Percentiles rank a stretch among this genome's conserved stretches.
Evolutionary conservation across 805 yeast genomes (phyloP).

Genomic region (Zygosaccharomyces bailii): DNA sequence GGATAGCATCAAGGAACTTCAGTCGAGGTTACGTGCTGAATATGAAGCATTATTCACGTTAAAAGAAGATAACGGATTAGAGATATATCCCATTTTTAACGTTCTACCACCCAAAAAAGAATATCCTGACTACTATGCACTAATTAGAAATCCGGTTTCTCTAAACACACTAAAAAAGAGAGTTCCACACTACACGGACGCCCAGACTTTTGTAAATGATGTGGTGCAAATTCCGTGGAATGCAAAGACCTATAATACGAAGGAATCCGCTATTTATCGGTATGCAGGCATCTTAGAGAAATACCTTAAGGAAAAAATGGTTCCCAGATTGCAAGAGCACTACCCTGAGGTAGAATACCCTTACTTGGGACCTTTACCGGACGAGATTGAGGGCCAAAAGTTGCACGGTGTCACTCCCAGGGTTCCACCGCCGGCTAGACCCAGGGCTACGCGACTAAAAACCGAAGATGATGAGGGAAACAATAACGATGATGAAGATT

Average conservation of each 20-base stretch:
- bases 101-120: constrained; percentile 63
- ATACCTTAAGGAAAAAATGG: constrained; percentile 37
- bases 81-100: constrained; percentile 32
- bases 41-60: constrained; percentile 25
- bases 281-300: constrained; percentile 56
- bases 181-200: constrained; percentile 53
- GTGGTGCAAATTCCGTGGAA: constrained; percentile 86
- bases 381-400: constrained; percentile 31
- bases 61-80: constrained; percentile 31
- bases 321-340: constrained; percentile 35
- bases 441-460: constrained; percentile 9
- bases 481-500: constrained; percentile 18
- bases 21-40: constrained; percentile 17
- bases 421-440: constrained; percentile 7
- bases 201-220: constrained; percentile 71
- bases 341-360: constrained; percentile 40
- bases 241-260: constrained; percentile 78
- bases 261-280: constrained; percentile 59
- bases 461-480: constrained; percentile 17
- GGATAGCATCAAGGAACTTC: constrained; percentile 7
- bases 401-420: constrained; percentile 6
- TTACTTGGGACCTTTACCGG: constrained; percentile 67
- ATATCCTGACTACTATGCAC: constrained; percentile 72
- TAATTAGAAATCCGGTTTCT: constrained; percentile 78
- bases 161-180: constrained; percentile 65